Evolutionary conservation across 441 rosid genomes (phyloP), one percentile per base, ranked within the genome.

Genomic region (Cnidoscolus chayamansa): DNA sequence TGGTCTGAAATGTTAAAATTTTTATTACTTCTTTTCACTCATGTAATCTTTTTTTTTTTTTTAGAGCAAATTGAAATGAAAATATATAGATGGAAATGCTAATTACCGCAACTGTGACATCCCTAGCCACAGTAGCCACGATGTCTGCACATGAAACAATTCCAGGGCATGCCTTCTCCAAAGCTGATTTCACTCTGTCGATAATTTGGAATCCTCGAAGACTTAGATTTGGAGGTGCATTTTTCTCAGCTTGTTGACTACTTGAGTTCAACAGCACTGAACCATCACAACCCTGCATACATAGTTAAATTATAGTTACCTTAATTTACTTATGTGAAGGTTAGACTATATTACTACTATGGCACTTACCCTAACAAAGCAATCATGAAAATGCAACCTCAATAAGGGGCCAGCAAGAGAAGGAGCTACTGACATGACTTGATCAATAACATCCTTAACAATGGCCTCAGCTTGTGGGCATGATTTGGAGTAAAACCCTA

Each of bases 331-430:
- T 25, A 25, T 25, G 25, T 25, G 25, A 25, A 25, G 25, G 25
- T 25, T 25, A 25, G 25, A 25, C 25, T 25, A 25, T 25, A 25
- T 25, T 25, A 25, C 25, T 25, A 25, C 25, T 25, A 25, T 25
- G 25, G 25, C 31, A 67, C 74, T 47, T 85, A 87, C 91, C 73
- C 85, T 76, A 9, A 89, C 86, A 48, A 87, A 89, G 70, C 93
- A 89, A 69, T 89, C 93, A 25, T 89, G 93, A 57, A 88, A 88
- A 66, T 85, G 83, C 86, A 88, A 79, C 74, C 93, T 84, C 71
- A 88, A 62, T 72, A 86, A 62, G 67, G 90, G 87, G 9, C 81
- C 90, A 31, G 81, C 81, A n/a, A 86, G 81, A 17, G 84, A 72
- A 12, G 86, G 86, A 30, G 86, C 89, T 0, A 76, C 83, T 0